Percentiles rank a stretch among this genome's conserved stretches.
These are phyloP conservation scores for Przewalskia tangutica DNA, from an alignment of 257 asterid genomes.

Conservation along the genomic window DNA sequence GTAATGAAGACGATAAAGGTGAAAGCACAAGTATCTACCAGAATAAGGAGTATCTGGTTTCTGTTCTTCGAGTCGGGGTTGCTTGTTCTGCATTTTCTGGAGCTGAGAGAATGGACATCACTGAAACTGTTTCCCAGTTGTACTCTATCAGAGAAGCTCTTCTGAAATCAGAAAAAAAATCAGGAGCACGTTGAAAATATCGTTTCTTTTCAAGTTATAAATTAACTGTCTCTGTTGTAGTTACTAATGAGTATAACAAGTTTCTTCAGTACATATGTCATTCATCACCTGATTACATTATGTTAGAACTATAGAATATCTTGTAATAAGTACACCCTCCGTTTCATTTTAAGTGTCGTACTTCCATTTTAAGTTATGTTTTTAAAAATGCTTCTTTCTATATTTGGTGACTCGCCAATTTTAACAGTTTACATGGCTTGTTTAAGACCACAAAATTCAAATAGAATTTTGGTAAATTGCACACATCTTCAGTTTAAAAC, in stretches of 20 bases:
- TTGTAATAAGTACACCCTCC: background rate
- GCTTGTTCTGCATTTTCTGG: conserved; percentile 19
- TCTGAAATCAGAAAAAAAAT: background rate
- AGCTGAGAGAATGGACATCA: conserved; percentile 16
- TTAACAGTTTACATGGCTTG: too few relatives aligned
- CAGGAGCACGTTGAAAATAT: background rate
- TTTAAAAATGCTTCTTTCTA: too few relatives aligned
- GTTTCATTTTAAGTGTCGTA: too few relatives aligned
- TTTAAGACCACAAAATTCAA: too few relatives aligned
- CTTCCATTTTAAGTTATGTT: too few relatives aligned
- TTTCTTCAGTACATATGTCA: background rate
- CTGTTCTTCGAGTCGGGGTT: conserved; percentile 22
- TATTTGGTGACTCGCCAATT: too few relatives aligned
- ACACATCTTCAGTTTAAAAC: too few relatives aligned
- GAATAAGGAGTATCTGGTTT: conserved; percentile 13
- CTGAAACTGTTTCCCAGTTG: conserved; percentile 3
- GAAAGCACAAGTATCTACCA: background rate
- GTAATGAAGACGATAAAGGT: background rate
- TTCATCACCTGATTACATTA: background rate
- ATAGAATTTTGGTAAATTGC: too few relatives aligned
- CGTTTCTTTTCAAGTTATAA: background rate
- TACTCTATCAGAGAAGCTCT: background rate
- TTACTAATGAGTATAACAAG: background rate
- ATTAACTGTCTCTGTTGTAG: background rate
- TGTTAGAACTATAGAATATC: background rate